Evolutionary conservation across 495 filamentous ascomycete genomes (phyloP).

Genomic region (Daldinia caldariorum): DNA sequence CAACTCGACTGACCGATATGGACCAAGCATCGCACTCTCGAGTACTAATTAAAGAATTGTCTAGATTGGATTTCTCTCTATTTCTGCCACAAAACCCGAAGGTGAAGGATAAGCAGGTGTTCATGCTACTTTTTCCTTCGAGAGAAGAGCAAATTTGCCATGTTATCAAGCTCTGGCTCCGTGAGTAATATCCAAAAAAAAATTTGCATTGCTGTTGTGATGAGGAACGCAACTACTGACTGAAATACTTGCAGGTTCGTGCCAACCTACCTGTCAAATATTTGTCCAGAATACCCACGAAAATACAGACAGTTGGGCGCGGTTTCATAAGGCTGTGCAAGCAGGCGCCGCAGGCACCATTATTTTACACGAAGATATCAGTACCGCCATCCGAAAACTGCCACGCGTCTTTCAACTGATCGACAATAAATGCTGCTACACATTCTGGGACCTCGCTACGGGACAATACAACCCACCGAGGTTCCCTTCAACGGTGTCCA

Average conservation of each 20-base stretch:
- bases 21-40: constrained; percentile 17
- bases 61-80: constrained; percentile 35
- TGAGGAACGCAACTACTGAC: constrained; percentile 23
- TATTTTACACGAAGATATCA: constrained; percentile 44
- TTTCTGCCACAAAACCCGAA: constrained; percentile 38
- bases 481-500: constrained; percentile 38
- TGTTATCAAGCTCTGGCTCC: constrained; percentile 47
- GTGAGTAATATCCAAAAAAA: constrained; percentile 36
- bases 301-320: constrained; percentile 36
- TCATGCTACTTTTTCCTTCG: constrained; percentile 44
- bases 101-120: constrained; percentile 37
- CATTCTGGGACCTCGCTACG: constrained; percentile 45
- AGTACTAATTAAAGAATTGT: constrained; percentile 32
- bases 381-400: constrained; percentile 24
- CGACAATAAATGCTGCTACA: constrained; percentile 36
- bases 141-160: constrained; percentile 40
- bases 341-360: constrained; percentile 44
- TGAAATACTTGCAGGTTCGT: constrained; percentile 28
- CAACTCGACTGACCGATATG: constrained; percentile 14
- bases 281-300: constrained; percentile 33
- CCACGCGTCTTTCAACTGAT: constrained; percentile 36
- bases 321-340: constrained; percentile 44
- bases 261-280: constrained; percentile 43
- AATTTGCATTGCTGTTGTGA: background rate
- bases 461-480: constrained; percentile 41